Percentiles rank a stretch among this genome's conserved stretches.
phyloP scores from a whole-genome alignment of 148 eudicot species.

The Diospyros kaki region DNA sequence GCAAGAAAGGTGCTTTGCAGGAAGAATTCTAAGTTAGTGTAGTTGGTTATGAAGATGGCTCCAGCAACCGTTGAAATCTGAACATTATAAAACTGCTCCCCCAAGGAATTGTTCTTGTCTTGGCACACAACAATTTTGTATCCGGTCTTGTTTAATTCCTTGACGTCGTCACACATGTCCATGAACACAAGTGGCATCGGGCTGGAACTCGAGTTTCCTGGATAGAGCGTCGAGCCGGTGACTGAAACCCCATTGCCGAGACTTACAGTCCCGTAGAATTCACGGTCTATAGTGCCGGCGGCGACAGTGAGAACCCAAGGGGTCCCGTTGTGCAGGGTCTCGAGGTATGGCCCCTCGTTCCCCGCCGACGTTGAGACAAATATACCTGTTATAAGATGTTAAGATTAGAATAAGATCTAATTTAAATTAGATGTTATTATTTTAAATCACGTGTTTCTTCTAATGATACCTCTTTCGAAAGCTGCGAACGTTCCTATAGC shows the following conservation, averaged over 20 bases:
- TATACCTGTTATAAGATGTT: conserved; percentile 8
- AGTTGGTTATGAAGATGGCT: conserved; percentile 20
- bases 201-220: neutral
- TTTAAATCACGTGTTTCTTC: too few relatives aligned
- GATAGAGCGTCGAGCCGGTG: conserved; percentile 18
- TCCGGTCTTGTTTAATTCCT: neutral
- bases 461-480: conserved; percentile 29
- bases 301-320: conserved; percentile 53
- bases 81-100: conserved; percentile 2
- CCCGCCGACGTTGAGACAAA: conserved; percentile 53
- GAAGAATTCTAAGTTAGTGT: neutral
- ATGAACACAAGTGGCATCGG: conserved; percentile 8
- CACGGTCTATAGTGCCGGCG: conserved; percentile 55
- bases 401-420: too few relatives aligned
- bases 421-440: too few relatives aligned
- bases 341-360: conserved; percentile 37
- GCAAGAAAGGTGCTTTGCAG: conserved; percentile 2
- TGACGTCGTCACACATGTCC: conserved; percentile 6
- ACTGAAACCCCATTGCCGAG: conserved; percentile 40
- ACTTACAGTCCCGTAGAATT: conserved; percentile 33
- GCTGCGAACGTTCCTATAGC: conserved; percentile 61
- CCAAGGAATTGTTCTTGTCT: conserved; percentile 9
- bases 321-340: conserved; percentile 39
- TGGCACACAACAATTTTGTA: conserved; percentile 15
- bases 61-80: conserved; percentile 5